These are phyloP conservation scores for Periconia sp. DNA, from an alignment of 2,329 filamentous ascomycete genomes.

Conservation along the genomic window DNA sequence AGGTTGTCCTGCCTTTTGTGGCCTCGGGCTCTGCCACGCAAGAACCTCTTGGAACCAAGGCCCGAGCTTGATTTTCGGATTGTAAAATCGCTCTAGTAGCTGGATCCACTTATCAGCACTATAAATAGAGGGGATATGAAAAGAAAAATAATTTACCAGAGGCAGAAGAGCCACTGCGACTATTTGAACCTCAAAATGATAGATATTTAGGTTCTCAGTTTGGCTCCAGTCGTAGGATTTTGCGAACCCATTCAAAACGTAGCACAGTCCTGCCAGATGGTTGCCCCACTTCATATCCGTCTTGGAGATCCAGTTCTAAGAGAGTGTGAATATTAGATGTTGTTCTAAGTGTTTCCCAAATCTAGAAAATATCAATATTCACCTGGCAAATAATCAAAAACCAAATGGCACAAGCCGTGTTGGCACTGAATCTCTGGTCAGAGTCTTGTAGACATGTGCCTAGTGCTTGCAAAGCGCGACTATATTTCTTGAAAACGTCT, in stretches of 20 bases:
- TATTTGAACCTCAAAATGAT: neutral
- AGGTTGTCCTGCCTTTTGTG: neutral
- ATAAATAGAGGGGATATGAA: neutral
- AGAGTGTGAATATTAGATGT: neutral
- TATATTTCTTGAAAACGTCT: neutral
- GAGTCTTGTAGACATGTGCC: neutral
- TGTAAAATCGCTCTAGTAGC: neutral
- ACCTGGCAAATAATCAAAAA: neutral
- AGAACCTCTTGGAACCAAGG: neutral
- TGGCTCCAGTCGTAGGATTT: neutral
- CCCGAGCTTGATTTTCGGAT: neutral
- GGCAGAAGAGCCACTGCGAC: neutral
- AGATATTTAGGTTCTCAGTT: neutral
- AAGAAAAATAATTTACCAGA: neutral
- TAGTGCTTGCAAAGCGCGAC: neutral
- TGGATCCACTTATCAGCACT: neutral
- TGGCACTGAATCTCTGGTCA: neutral
- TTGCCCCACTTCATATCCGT: neutral
- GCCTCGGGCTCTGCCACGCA: neutral
- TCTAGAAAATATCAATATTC: too few species aligned
- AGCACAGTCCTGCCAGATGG: neutral
- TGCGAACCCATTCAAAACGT: neutral
- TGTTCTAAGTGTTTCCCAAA: too few species aligned
- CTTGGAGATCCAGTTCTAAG: neutral
- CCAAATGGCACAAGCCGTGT: neutral